phyloP scores from a whole-genome alignment of 2,329 filamentous ascomycete genomes.

The Anthostomella pinea region DNA sequence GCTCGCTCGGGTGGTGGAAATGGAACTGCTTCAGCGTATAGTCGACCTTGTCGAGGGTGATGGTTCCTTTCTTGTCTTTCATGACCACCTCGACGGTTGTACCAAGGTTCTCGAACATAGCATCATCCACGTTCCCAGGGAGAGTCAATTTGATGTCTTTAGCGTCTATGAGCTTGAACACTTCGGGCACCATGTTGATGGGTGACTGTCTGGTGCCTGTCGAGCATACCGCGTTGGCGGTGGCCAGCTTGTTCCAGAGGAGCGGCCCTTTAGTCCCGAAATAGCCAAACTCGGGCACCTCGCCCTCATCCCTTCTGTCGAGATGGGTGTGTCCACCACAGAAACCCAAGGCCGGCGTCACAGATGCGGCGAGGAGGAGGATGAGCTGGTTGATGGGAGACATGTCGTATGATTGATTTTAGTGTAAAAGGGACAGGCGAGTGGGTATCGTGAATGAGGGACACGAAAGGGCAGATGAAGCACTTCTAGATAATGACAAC shows the following conservation, averaged over 20 bases:
- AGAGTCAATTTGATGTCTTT: constrained; percentile 37
- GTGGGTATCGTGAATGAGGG: too few relatives aligned
- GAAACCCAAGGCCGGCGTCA: constrained; percentile 26
- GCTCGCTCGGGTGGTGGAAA: constrained; percentile 50
- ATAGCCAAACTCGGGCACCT: constrained; percentile 33
- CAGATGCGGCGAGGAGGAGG: constrained; percentile 24
- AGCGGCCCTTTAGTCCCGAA: constrained; percentile 28
- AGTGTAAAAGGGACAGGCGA: too few relatives aligned
- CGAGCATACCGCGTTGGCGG: constrained; percentile 48
- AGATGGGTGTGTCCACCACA: constrained; percentile 31
- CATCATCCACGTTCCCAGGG: constrained; percentile 39
- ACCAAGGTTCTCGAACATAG: constrained; percentile 55
- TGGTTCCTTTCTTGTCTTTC: constrained; percentile 39
- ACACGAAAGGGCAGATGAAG: too few relatives aligned
- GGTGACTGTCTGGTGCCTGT: constrained; percentile 54
- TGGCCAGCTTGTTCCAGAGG: constrained; percentile 34
- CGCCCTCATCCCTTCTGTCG: constrained; percentile 28
- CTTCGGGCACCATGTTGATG: constrained; percentile 48
- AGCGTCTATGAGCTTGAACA: constrained; percentile 32
- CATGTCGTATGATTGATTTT: constrained; percentile 15
- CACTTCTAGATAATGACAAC: too few relatives aligned
- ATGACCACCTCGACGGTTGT: constrained; percentile 56
- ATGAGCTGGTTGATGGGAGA: constrained; percentile 14
- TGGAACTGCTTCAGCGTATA: constrained; percentile 47
- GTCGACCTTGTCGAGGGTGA: constrained; percentile 32